phyloP scores from a whole-genome alignment of 345 rosid species.

The Citrus sp. region DNA sequence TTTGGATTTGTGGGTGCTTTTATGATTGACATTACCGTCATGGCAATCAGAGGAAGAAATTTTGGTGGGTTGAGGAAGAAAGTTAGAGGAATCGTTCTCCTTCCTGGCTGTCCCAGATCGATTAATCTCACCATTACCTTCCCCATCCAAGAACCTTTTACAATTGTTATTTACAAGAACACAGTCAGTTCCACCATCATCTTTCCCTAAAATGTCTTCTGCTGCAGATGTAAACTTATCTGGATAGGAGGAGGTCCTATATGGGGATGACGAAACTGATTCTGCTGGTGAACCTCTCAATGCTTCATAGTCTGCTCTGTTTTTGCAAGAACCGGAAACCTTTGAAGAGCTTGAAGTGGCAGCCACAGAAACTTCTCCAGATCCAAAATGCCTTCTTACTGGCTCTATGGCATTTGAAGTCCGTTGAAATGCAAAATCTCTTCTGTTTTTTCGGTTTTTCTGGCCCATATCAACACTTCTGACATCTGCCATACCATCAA shows the following conservation, averaged over 20 bases:
- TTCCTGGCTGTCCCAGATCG: background rate
- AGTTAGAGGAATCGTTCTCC: slow-evolving; percentile 24
- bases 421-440: slow-evolving; percentile 17
- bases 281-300: slow-evolving; percentile 49
- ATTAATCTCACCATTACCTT: slow-evolving; percentile 21
- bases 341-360: slow-evolving; percentile 65
- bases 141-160: slow-evolving; percentile 30
- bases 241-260: slow-evolving; percentile 23
- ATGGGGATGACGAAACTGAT: slow-evolving; percentile 52
- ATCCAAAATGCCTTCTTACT: slow-evolving; percentile 33
- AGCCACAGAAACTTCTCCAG: slow-evolving; percentile 36
- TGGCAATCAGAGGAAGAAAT: background rate
- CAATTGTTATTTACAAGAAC: slow-evolving; percentile 19
- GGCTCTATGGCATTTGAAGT: slow-evolving; percentile 23
- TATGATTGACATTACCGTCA: slow-evolving; percentile 6
- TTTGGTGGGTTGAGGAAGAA: slow-evolving; percentile 16
- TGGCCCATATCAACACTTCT: slow-evolving; percentile 23
- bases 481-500: slow-evolving; percentile 30
- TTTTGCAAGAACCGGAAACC: slow-evolving; percentile 41
- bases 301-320: slow-evolving; percentile 29
- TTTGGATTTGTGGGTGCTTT: background rate
- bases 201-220: slow-evolving; percentile 24
- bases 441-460: slow-evolving; percentile 17
- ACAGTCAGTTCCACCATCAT: slow-evolving; percentile 23
- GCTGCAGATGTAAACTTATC: slow-evolving; percentile 29